phyloP scores from a whole-genome alignment of 768 basidiomycete genomes.

The Tricholoma bakamatsutake region DNA sequence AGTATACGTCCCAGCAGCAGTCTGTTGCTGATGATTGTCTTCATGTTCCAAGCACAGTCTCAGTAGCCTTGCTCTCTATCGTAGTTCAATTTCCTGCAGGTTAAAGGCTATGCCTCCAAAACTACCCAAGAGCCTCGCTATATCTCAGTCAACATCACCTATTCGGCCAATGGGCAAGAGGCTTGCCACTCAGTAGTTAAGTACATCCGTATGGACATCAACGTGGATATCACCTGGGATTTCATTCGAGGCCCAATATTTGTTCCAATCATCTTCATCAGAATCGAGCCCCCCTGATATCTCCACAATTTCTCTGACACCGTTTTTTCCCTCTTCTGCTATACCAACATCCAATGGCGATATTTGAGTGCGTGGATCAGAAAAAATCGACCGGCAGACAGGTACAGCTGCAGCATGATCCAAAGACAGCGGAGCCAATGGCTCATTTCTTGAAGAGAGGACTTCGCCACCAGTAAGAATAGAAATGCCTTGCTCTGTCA shows the following conservation, averaged over 20 bases:
- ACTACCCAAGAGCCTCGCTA: too few species aligned
- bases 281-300: constrained; percentile 19
- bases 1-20: too few species aligned
- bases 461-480: constrained; percentile 18
- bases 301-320: constrained; percentile 20
- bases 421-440: constrained; percentile 8
- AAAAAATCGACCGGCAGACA: not conserved
- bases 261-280: constrained; percentile 43
- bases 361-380: constrained; percentile 6
- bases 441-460: not conserved
- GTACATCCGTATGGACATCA: constrained; percentile 10
- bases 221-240: constrained; percentile 33
- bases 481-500: constrained; percentile 56
- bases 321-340: constrained; percentile 13
- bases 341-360: constrained; percentile 12
- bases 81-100: too few species aligned
- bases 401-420: not conserved
- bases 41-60: too few species aligned
- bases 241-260: constrained; percentile 29
- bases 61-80: too few species aligned
- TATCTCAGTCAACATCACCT: too few species aligned
- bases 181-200: too few species aligned
- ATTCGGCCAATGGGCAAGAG: too few species aligned
- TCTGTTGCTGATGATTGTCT: too few species aligned
- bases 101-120: too few species aligned